Base-by-base conservation (phyloP, 176 grass and related monocot genomes). In the Carex myosuroides region DNA sequence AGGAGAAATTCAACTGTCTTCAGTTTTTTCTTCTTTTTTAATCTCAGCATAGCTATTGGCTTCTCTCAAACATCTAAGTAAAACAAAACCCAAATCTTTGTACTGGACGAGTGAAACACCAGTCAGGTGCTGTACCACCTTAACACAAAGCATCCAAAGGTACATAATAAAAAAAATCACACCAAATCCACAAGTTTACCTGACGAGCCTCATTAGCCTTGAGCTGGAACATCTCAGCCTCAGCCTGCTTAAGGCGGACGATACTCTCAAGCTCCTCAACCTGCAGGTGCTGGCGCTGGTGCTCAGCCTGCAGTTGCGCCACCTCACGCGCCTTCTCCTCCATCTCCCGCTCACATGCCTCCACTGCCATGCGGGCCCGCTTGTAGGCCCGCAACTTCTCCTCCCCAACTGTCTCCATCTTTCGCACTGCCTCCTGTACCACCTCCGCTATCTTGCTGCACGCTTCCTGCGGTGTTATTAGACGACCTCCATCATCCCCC, bases 141-240 rank as follows among this genome's bases (percentile, higher is more conserved):
- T 62, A 39, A 17, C 18, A 55, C 29, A n/a, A 64, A 42, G 22
- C 48, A 33, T 26, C 39, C 3, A 46, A 71, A 71, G 24, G 30
- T 62, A 81, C 77, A 29, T 20, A 79, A 8, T 81, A 24, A 20
- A 62, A 24, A 81, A 48, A 18, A 81, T 81, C 10, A 80, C 14
- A 81, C 35, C 41, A 42, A 63, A 64, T 64, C 13, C 13, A 5
- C 5, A 3, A 44, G 56, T 64, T 63, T 63, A 81, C 79, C 79
- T 94, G 74, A 5, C 70, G 81, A 2, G 95, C 95, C 76, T 98
- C 95, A 16, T 60, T 90, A 4, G 95, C 95, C 86, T 98, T 98
- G 1, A 87, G 79, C 74, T 94, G 92, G 90, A 98, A 94, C 95
- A 98, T 98, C 84, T 94, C 95, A 3, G 85, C 84, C 70, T 98